These are phyloP conservation scores for Podaxis pistillaris DNA, from an alignment of 768 basidiomycete species.

Conservation along the genomic window DNA sequence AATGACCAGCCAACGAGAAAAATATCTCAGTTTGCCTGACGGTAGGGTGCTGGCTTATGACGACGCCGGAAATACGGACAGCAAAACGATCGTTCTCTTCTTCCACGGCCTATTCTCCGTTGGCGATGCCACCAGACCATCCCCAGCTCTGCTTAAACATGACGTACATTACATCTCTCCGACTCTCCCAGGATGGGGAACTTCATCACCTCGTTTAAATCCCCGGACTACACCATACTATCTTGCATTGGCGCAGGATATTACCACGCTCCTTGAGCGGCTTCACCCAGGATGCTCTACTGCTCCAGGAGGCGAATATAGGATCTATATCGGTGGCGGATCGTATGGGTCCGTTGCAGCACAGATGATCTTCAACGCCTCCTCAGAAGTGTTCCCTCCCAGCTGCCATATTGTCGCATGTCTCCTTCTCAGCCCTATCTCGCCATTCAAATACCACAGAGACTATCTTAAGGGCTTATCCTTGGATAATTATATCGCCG, in stretches of 20 bases:
- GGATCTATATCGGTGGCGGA: slow-evolving; percentile 49
- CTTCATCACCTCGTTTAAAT: slow-evolving; percentile 39
- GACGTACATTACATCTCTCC: slow-evolving; percentile 46
- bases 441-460: slow-evolving; percentile 46
- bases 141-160: slow-evolving; percentile 35
- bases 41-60: slow-evolving; percentile 55
- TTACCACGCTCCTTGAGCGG: slow-evolving; percentile 45
- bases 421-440: slow-evolving; percentile 43
- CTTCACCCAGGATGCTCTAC: slow-evolving; percentile 40
- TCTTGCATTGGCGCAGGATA: slow-evolving; percentile 40
- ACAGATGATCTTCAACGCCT: slow-evolving; percentile 54
- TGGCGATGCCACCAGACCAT: slow-evolving; percentile 38
- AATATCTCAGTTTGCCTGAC: slow-evolving; percentile 34
- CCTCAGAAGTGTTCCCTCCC: slow-evolving; percentile 50
- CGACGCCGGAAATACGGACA: slow-evolving; percentile 49
- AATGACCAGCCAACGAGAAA: slow-evolving; percentile 23
- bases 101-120: slow-evolving; percentile 56
- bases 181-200: slow-evolving; percentile 60
- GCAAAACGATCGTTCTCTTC: slow-evolving; percentile 47
- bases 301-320: slow-evolving; percentile 25
- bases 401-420: slow-evolving; percentile 45
- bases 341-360: slow-evolving; percentile 54
- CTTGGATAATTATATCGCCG: slow-evolving; percentile 43
- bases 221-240: slow-evolving; percentile 32
- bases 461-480: slow-evolving; percentile 45